Percentiles rank a stretch among this genome's conserved stretches.
Evolutionary conservation across 2,329 filamentous ascomycete species (phyloP).

Genomic region (Penicillium vulpinum): DNA sequence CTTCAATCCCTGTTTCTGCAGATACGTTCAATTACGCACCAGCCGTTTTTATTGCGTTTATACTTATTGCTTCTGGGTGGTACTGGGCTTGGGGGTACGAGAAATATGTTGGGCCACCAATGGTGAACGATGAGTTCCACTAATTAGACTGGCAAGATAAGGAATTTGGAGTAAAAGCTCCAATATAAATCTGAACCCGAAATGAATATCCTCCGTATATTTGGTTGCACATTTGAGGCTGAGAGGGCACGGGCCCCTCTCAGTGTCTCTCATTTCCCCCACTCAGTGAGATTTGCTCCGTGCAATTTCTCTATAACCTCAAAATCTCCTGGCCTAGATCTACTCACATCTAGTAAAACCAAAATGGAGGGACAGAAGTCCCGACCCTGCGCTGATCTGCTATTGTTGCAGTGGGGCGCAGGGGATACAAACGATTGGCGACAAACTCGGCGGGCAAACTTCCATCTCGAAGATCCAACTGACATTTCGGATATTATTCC

Average conservation of each 20-base stretch:
- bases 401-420: background rate
- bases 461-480: background rate
- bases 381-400: background rate
- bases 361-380: constrained; percentile 4
- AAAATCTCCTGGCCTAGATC: background rate
- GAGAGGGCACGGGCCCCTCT: constrained; percentile 3
- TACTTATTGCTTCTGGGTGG: constrained; percentile 61
- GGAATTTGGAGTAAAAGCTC: background rate
- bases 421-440: background rate
- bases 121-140: constrained; percentile 10
- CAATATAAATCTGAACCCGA: background rate
- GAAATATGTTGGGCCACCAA: constrained; percentile 43
- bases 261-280: background rate
- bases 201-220: background rate
- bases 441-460: background rate
- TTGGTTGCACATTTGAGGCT: background rate
- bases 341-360: background rate
- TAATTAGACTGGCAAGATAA: background rate
- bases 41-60: constrained; percentile 67
- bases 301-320: background rate
- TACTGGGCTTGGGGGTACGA: constrained; percentile 68
- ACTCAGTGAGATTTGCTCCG: background rate
- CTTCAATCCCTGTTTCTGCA: constrained; percentile 59
- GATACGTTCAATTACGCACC: constrained; percentile 69
- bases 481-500: background rate